These are phyloP conservation scores for Oidiodendron maius DNA, from an alignment of 495 filamentous ascomycete genomes.

Conservation along the genomic window DNA sequence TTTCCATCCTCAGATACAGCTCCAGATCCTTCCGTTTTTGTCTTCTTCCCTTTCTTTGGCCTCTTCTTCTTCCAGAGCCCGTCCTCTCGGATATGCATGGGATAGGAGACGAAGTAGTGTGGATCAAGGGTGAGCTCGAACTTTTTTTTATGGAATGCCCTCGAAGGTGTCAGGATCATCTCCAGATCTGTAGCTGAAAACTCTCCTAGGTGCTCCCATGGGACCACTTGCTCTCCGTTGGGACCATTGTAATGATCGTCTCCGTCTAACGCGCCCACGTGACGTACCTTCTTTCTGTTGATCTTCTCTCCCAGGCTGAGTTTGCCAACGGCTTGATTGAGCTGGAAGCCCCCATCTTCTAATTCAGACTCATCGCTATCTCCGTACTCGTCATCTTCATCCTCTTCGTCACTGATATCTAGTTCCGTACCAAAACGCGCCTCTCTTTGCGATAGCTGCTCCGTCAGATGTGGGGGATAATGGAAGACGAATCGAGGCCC, in stretches of 20 bases:
- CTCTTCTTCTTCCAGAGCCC: conserved; percentile 81
- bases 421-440: conserved; percentile 19
- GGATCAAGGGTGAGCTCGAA: conserved; percentile 87
- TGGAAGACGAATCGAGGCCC: conserved; percentile 88
- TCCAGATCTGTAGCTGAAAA: conserved; percentile 73
- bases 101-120: conserved; percentile 78
- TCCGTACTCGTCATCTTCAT: conserved; percentile 36
- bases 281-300: conserved; percentile 1
- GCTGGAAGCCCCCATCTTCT: conserved; percentile 8
- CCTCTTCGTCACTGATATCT: conserved; percentile 21
- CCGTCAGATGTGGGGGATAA: conserved; percentile 64
- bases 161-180: conserved; percentile 73
- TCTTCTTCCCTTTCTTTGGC: conserved; percentile 37
- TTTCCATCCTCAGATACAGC: conserved; percentile 17
- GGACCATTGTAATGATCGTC: conserved; percentile 47
- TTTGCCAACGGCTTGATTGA: conserved; percentile 1
- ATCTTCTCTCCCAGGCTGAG: conserved; percentile 1
- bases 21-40: conserved; percentile 14
- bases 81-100: conserved; percentile 80
- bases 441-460: conserved; percentile 9
- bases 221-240: conserved; percentile 48
- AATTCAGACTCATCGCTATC: conserved; percentile 17
- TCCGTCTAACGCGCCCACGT: conserved; percentile 37
- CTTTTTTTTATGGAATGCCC: conserved; percentile 75
- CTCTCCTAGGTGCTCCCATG: conserved; percentile 75